Base-by-base conservation (phyloP, 345 rosid species). In the Brassica incana region DNA sequence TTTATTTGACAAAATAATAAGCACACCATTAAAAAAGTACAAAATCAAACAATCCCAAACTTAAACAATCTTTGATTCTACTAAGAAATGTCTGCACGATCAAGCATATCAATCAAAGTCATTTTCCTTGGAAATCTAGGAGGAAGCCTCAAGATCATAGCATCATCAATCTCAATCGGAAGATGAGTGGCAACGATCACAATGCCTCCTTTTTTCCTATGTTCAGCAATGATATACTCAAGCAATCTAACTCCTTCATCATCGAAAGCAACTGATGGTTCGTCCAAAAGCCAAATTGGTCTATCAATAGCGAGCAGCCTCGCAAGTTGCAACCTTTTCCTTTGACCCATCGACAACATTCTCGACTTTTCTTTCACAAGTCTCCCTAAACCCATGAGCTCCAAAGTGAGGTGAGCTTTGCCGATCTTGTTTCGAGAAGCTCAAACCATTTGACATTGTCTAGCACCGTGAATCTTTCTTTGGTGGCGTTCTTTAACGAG, bases 371-470 rank as follows among this genome's bases (percentile, higher is more conserved):
- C 97, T 12, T 88, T 92, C 6, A 87, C 92, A 65, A 95, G 11
- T 2, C 65, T 60, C 38, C 94, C 92, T 23, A 92, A 89, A 27
- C 99, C 97, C 97, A 95, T 91, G 27, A 92, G 84, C 87, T 92
- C 88, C 73, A 92, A 68, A 20, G 95, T 97, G 0, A 91, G 95
- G 80, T 87, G 33, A 4, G 99, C 84, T 71, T 86, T 92, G 36
- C 99, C 97, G 0, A 85, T 64, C 81, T 89, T 92, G 56, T 88
- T 87, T 95, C 95, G 4, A 95, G 94, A 10, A 90, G 58, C 82
- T 95, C 97, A 54, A 91, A 95, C 94, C 97, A 92, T 77, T 87
- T 87, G 35, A 92, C 91, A 62, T 95, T 92, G 73, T 90, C 92
- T 0, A 91, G 88, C 30, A 89, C 95, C 0, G 91, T 88, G 73